phyloP scores from a whole-genome alignment of 345 rosid genomes.

The Citrus maxima region DNA sequence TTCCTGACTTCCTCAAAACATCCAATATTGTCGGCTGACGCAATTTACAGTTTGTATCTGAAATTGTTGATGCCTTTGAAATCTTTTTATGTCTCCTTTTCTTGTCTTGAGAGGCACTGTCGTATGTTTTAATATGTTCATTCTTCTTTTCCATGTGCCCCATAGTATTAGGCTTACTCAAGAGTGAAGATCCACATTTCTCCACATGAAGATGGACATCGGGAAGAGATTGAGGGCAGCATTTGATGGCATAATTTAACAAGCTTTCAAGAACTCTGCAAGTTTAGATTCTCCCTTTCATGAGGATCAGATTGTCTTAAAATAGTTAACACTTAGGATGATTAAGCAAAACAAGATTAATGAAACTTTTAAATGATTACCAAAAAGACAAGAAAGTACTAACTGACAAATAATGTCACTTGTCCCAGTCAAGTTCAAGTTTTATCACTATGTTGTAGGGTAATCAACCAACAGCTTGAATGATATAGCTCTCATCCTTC shows the following conservation, averaged over 20 bases:
- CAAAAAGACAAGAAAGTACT: neutral
- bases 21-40: slow-evolving; percentile 63
- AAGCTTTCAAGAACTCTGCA: slow-evolving; percentile 78
- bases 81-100: slow-evolving; percentile 40
- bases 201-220: slow-evolving; percentile 52
- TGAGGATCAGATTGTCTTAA: neutral
- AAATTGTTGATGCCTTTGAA: slow-evolving; percentile 33
- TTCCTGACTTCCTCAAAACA: slow-evolving; percentile 52
- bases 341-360: neutral
- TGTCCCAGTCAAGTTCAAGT: neutral
- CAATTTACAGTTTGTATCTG: slow-evolving; percentile 36
- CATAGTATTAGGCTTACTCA: slow-evolving; percentile 29
- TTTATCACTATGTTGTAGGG: neutral
- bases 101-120: slow-evolving; percentile 28
- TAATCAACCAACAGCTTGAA: neutral
- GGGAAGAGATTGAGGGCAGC: slow-evolving; percentile 60
- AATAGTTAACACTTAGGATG: neutral
- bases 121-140: slow-evolving; percentile 36
- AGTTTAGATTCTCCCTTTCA: slow-evolving; percentile 25
- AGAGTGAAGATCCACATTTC: slow-evolving; percentile 35
- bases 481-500: neutral
- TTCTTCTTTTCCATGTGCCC: slow-evolving; percentile 34
- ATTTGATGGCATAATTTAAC: slow-evolving; percentile 48
- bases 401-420: neutral
- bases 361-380: neutral